phyloP scores from a whole-genome alignment of 2,329 filamentous ascomycete genomes.

The Ceratocystis destructans region DNA sequence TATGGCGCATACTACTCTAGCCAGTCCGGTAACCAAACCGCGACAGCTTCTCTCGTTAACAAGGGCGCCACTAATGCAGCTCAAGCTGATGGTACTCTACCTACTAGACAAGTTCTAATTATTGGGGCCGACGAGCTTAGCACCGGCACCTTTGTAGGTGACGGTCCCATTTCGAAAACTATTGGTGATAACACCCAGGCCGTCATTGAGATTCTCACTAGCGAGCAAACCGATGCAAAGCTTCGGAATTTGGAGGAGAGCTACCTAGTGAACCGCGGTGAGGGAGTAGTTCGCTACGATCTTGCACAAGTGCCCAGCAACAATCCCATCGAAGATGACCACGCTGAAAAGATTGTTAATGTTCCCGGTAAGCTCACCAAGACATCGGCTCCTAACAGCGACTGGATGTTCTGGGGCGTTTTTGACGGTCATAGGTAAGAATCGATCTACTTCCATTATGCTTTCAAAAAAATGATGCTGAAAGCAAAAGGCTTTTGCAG shows the following conservation, averaged over 20 bases:
- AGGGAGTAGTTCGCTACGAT: constrained; percentile 89
- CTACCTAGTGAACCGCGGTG: constrained; percentile 74
- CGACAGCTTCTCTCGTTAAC: constrained; percentile 19
- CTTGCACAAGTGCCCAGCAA: constrained; percentile 91
- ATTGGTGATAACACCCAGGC: constrained; percentile 72
- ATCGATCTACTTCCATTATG: too few species aligned
- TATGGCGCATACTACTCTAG: constrained; percentile 61
- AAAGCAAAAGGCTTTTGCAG: too few species aligned
- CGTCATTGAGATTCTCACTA: constrained; percentile 89
- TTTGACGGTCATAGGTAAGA: constrained; percentile 91
- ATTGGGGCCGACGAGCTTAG: constrained; percentile 85
- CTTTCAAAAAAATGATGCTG: too few species aligned
- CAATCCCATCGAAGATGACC: constrained; percentile 95
- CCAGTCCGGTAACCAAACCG: constrained; percentile 28
- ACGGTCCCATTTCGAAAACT: constrained; percentile 77
- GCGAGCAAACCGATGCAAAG: constrained; percentile 84
- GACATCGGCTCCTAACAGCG: constrained; percentile 43
- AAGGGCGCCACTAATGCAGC: constrained; percentile 21
- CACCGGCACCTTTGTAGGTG: constrained; percentile 71
- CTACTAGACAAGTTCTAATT: constrained; percentile 59
- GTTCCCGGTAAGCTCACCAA: constrained; percentile 47
- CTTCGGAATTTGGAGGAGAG: constrained; percentile 82
- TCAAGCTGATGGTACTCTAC: constrained; percentile 27
- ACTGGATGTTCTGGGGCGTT: constrained; percentile 99
- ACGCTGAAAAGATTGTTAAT: constrained; percentile 95